phyloP scores from a whole-genome alignment of 331 rosid species.

The Acacia concinna region DNA sequence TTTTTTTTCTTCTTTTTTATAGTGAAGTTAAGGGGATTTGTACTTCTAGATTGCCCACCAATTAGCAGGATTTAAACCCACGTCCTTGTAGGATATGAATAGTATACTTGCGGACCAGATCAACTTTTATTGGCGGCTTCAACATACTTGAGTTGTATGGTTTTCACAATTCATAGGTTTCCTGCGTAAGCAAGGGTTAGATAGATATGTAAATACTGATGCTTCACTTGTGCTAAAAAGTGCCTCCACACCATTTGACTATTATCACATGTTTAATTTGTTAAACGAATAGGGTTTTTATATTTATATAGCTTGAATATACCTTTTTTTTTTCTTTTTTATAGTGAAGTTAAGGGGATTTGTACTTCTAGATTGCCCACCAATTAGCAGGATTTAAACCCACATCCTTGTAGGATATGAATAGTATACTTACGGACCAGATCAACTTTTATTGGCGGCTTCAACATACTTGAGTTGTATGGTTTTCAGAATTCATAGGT shows the following conservation, averaged over 20 bases:
- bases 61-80: background rate
- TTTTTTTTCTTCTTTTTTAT: no score
- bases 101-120: no score
- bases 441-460: background rate
- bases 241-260: background rate
- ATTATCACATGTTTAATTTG: background rate
- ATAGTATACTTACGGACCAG: no score
- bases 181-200: background rate
- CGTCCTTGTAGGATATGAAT: background rate
- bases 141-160: background rate
- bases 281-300: background rate
- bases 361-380: no score
- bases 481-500: background rate
- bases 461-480: background rate
- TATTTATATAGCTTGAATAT: background rate
- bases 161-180: background rate
- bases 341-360: no score
- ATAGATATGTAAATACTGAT: background rate
- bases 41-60: no score
- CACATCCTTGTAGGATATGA: background rate
- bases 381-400: background rate
- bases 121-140: background rate
- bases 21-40: no score
- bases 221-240: background rate
- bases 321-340: no score